These are phyloP conservation scores for Coemansia sp. DNA, from an alignment of 192 early-diverging fungal species.

Conservation along the genomic window DNA sequence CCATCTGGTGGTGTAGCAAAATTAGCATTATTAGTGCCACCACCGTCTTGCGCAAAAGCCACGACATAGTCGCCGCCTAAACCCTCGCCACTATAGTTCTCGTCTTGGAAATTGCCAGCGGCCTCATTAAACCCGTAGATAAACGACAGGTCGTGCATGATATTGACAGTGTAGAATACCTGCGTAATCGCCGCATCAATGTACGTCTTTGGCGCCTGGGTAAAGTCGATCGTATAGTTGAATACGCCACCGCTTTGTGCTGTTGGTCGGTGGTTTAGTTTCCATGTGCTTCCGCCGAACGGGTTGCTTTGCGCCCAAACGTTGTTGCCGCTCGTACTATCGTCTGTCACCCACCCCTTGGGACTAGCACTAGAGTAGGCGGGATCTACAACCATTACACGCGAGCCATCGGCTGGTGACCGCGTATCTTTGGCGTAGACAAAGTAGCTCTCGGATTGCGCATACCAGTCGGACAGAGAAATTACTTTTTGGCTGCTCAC, in stretches of 20 bases:
- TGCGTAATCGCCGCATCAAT: constrained; percentile 84
- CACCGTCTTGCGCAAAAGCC: constrained; percentile 91
- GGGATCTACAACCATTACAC: constrained; percentile 61
- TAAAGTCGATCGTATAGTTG: constrained; percentile 76
- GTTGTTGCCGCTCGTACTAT: constrained; percentile 87
- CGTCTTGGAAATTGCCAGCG: constrained; percentile 94
- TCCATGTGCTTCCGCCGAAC: constrained; percentile 69
- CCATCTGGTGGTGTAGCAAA: constrained; percentile 97
- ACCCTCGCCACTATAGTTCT: constrained; percentile 80
- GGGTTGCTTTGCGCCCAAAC: constrained; percentile 89
- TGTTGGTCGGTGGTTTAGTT: constrained; percentile 76
- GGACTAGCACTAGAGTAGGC: constrained; percentile 79
- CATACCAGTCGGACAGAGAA: constrained; percentile 83
- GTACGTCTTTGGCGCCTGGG: constrained; percentile 70
- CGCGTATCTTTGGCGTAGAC: constrained; percentile 82
- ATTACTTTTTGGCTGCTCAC: constrained; percentile 65
- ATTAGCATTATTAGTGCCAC: constrained; percentile 92
- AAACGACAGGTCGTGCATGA: constrained; percentile 90
- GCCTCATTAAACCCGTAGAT: constrained; percentile 91
- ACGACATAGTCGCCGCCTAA: constrained; percentile 81
- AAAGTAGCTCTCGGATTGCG: constrained; percentile 74
- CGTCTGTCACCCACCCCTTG: constrained; percentile 61
- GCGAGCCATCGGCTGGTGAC: constrained; percentile 75
- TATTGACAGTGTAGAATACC: constrained; percentile 92
- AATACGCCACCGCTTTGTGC: constrained; percentile 61